Evolutionary conservation across 306 rosid species (phyloP).

Genomic region (Trifolium fragiferum): DNA sequence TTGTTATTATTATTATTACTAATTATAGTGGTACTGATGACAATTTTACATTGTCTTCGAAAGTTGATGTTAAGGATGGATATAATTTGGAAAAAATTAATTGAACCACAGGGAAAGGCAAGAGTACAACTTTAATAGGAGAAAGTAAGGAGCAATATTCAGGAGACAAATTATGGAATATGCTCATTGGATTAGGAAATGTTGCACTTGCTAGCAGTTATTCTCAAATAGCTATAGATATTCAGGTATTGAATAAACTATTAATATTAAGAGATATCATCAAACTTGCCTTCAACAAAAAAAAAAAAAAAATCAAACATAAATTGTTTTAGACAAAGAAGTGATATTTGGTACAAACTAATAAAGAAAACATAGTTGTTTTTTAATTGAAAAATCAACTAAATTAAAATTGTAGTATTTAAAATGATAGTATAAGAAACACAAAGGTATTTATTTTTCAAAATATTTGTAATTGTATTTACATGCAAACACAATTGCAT

Average conservation of each 20-base stretch:
- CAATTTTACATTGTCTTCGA: too few species aligned
- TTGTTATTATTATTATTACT: too few species aligned
- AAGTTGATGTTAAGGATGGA: neutral
- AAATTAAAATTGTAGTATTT: too few species aligned
- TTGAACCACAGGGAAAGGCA: slow-evolving; percentile 52
- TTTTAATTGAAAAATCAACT: too few species aligned
- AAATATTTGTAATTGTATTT: neutral
- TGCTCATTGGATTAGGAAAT: slow-evolving; percentile 59
- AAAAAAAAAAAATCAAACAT: too few species aligned
- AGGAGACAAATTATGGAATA: slow-evolving; percentile 49
- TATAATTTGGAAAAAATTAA: neutral
- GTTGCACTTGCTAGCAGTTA: slow-evolving; percentile 60
- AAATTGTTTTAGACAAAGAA: too few species aligned
- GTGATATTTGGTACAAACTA: too few species aligned
- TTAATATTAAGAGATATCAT: too few species aligned
- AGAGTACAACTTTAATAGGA: slow-evolving; percentile 43
- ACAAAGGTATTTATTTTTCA: neutral
- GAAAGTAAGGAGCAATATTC: slow-evolving; percentile 20
- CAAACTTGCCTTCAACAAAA: too few species aligned
- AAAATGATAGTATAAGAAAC: neutral
- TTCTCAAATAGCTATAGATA: slow-evolving; percentile 51
- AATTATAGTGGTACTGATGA: too few species aligned
- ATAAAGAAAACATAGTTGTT: too few species aligned
- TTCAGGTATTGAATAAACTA: slow-evolving; percentile 46
- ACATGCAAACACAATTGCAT: neutral